A percentile compares a stretch with the other conserved stretches of the same genome.
Evolutionary conservation across 495 filamentous ascomycete genomes (phyloP).

Genomic region (Tirmania nivea): DNA sequence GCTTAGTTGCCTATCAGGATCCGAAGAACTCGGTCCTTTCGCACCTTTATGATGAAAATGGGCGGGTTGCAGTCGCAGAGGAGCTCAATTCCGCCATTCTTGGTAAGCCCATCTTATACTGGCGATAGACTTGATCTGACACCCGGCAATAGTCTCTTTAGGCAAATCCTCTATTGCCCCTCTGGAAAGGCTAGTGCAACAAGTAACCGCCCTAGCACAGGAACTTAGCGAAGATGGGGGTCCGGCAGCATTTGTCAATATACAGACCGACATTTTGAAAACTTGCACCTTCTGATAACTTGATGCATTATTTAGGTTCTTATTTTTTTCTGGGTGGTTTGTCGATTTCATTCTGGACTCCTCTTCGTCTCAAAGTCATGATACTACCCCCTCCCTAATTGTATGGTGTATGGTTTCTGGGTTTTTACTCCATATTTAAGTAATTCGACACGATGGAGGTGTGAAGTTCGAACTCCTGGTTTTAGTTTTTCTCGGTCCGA

Average conservation of each 20-base stretch:
- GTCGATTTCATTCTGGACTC: too few relatives aligned
- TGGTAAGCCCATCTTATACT: constrained; percentile 31
- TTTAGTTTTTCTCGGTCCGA: too few relatives aligned
- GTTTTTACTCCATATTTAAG: too few relatives aligned
- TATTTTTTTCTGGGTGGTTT: too few relatives aligned
- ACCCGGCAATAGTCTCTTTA: constrained; percentile 40
- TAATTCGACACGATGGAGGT: too few relatives aligned
- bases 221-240: constrained; percentile 67
- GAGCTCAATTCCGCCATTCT: constrained; percentile 88
- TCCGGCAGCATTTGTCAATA: constrained; percentile 68
- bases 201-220: constrained; percentile 66
- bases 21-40: constrained; percentile 50
- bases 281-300: background rate
- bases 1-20: constrained; percentile 68
- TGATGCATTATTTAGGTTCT: too few relatives aligned
- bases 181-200: constrained; percentile 65
- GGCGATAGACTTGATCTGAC: too few relatives aligned
- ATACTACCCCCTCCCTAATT: too few relatives aligned
- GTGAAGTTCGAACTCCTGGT: too few relatives aligned
- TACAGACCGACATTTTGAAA: constrained; percentile 39
- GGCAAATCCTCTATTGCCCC: constrained; percentile 78
- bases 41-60: constrained; percentile 55
- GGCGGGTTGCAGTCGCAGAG: constrained; percentile 65
- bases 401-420: too few relatives aligned
- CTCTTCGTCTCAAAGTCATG: too few relatives aligned